Evolutionary conservation across 805 yeast genomes (phyloP), one percentile per base, ranked within the genome.

Genomic region (Teunomyces lycoperdinae): DNA sequence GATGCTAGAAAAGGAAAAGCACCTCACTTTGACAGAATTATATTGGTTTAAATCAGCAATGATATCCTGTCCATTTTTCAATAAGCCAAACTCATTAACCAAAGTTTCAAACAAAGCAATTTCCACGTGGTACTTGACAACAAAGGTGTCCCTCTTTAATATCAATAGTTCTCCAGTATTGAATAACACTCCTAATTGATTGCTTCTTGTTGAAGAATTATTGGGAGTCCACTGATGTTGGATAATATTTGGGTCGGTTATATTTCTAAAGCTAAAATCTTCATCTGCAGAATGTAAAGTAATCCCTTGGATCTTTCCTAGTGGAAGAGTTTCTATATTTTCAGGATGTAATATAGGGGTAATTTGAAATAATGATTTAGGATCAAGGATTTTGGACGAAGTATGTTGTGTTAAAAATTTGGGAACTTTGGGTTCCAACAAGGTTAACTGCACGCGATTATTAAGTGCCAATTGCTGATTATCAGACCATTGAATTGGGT

Each of bases 351-450:
- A 54, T 2, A 69, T 54, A 7, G 55, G 57, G 11, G 53, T 53
- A 10, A 58, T 49, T 28, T 58, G 57, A 48, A 61, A 73, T 9
- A 70, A 41, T 2, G 62, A 55, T 34, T 58, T 57, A 3, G 65
- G 50, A 33, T 64, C 63, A 28, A 67, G 49, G 3, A 57, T 46
- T 7, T 24, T 48, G 16, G 20, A 11, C 3, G 28, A 11, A 27
- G 38, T 17, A 11, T 11, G 13, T 3, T 53, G 44, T 4, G 53
- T 45, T 16, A 69, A 51, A n/a, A 64, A 51, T 33, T 62, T 65
- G 2, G 77, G 77, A 4, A 68, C 60, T 46, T 63, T 64, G 17
- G 77, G 76, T 29, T 71, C 77, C 5, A 73, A 51, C 7, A 70
- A 49, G 1, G 69, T 62, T 29, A 73, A 42, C 17, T 67, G 68